phyloP scores from a whole-genome alignment of 23 red algal species.

The Gracilaria gracilis region DNA sequence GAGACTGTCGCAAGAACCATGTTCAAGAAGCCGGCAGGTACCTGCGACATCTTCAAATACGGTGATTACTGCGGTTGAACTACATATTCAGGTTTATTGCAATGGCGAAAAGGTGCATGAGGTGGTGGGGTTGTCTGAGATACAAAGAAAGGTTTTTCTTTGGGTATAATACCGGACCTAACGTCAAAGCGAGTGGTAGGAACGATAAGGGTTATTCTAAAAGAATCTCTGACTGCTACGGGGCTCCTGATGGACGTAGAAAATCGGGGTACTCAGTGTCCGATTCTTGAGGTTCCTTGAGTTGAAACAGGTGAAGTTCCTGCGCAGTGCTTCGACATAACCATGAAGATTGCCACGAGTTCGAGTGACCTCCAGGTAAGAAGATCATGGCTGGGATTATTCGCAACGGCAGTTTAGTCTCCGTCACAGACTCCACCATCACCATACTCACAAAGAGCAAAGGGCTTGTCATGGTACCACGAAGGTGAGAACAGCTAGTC shows the following conservation, averaged over 20 bases:
- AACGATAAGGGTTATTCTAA: slow-evolving; percentile 12
- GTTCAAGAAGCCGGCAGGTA: neutral
- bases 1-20: slow-evolving; percentile 21
- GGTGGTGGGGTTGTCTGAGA: slow-evolving; percentile 6
- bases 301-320: slow-evolving; percentile 24
- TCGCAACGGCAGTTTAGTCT: slow-evolving; percentile 30
- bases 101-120: slow-evolving; percentile 5
- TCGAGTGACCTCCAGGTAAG: neutral
- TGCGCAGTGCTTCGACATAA: slow-evolving; percentile 23
- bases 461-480: slow-evolving; percentile 31
- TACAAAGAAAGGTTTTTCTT: slow-evolving; percentile 26
- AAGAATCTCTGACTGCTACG: slow-evolving; percentile 10
- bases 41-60: neutral
- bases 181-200: slow-evolving; percentile 21
- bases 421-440: neutral
- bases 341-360: slow-evolving; percentile 2
- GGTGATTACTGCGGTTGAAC: slow-evolving; percentile 30
- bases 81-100: slow-evolving; percentile 34
- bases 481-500: slow-evolving; percentile 10
- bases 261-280: slow-evolving; percentile 6
- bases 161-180: neutral
- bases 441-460: slow-evolving; percentile 40
- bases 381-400: slow-evolving; percentile 30
- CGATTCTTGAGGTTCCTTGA: slow-evolving; percentile 21
- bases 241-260: slow-evolving; percentile 31